Evolutionary conservation across 805 yeast species (phyloP).

Genomic region (Candida insectalens): DNA sequence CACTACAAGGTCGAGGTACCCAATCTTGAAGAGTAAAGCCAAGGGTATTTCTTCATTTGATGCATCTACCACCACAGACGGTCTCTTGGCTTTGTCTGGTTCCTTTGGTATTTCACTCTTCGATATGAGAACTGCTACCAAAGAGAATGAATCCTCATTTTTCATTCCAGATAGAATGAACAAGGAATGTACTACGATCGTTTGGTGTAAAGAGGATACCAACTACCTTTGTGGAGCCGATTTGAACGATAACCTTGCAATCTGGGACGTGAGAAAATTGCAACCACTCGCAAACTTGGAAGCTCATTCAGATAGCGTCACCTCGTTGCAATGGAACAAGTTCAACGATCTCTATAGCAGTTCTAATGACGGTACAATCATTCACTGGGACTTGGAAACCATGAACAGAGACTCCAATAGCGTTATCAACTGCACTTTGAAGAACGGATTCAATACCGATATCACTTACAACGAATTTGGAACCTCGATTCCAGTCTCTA

Average conservation of each 20-base stretch:
- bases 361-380: conserved; percentile 55
- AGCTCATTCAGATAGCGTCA: conserved; percentile 49
- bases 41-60: conserved; percentile 45
- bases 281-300: conserved; percentile 40
- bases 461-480: conserved; percentile 34
- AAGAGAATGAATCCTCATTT: conserved; percentile 23
- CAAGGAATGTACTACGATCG: conserved; percentile 31
- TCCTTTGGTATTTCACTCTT: conserved; percentile 65
- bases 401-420: conserved; percentile 4
- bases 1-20: conserved; percentile 45
- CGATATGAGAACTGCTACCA: conserved; percentile 46
- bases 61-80: conserved; percentile 34
- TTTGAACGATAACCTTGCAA: conserved; percentile 37
- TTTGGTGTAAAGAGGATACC: conserved; percentile 57
- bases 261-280: conserved; percentile 68
- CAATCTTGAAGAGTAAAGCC: conserved; percentile 42
- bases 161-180: conserved; percentile 30
- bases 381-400: conserved; percentile 48
- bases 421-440: conserved; percentile 29
- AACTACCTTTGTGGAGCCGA: conserved; percentile 59
- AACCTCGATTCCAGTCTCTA: conserved; percentile 51
- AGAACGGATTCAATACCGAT: conserved; percentile 31
- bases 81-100: conserved; percentile 56
- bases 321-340: conserved; percentile 49
- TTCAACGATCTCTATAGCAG: conserved; percentile 38